Evolutionary conservation across 176 grass and related monocot genomes (phyloP).

Genomic region (Oryza nivara): DNA sequence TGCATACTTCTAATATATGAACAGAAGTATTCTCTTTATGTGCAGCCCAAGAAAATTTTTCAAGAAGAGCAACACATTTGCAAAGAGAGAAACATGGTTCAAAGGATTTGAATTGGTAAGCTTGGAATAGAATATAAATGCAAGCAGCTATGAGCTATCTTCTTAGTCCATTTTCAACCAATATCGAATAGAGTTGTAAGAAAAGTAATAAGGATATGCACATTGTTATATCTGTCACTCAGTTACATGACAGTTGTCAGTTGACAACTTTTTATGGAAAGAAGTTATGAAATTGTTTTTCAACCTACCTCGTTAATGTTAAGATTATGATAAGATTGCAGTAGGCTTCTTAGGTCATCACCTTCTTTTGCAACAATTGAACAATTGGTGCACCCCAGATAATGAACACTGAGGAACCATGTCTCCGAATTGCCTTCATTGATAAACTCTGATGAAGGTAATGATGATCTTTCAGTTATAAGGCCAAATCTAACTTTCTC

Average conservation of each 20-base stretch:
- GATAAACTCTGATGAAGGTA: conserved; percentile 54
- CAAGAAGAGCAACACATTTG: conserved; percentile 35
- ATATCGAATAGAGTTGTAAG: not conserved
- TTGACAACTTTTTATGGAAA: conserved; percentile 31
- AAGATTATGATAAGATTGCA: conserved; percentile 65
- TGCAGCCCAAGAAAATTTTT: conserved; percentile 27
- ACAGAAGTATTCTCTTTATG: conserved; percentile 26
- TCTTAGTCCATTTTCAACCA: not conserved
- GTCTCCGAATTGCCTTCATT: conserved; percentile 48
- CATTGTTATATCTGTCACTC: conserved; percentile 21
- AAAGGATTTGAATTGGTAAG: not conserved
- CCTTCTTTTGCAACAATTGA: conserved; percentile 69
- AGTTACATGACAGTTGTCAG: conserved; percentile 11
- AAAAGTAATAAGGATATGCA: conserved; percentile 7
- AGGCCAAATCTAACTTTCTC: conserved; percentile 79
- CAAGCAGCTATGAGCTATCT: not conserved
- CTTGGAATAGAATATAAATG: conserved; percentile 21
- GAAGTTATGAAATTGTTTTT: conserved; percentile 29
- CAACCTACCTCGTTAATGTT: conserved; percentile 68
- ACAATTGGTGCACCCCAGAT: conserved; percentile 72
- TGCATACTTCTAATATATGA: conserved; percentile 9
- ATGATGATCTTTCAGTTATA: conserved; percentile 63
- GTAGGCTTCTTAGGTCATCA: conserved; percentile 66
- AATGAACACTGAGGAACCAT: conserved; percentile 71
- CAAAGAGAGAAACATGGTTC: conserved; percentile 28